Evolutionary conservation across 1,284 basidiomycete genomes (phyloP), one percentile per base, ranked within the genome.

Genomic region (Boletus semigastroideus): DNA sequence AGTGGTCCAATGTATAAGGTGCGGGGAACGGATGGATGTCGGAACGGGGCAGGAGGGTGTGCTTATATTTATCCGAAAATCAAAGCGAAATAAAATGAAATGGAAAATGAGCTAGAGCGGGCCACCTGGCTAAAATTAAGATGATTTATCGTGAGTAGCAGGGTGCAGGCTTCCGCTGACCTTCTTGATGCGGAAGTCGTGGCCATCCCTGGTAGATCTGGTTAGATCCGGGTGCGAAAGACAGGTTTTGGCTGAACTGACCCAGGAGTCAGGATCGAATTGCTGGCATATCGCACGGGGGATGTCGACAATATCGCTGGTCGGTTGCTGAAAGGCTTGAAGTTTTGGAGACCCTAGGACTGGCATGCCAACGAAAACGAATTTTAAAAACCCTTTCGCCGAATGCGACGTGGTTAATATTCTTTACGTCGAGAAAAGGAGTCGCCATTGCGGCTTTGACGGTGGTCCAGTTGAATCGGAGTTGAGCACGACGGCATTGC

Each of bases 61-160:
- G 43, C 49, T 41, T 53, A 54, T 69, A 71, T 71, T 67, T 67
- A 70, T 64, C 45, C 49, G 47, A 44, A 62, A 63, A 48, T 37
- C 19, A 42, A 45, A 40, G 30, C 27, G 36, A 48, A 48, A 48
- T 12, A 42, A 54, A 33, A 52, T 48, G 55, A 57, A 61, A 55
- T 52, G 42, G 44, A 49, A 56, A 52, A 53, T 54, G 46, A 48
- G 40, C 17, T 61, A 54, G 48, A 33, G 16, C 53, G 46, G 48
- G 40, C 19, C 59, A 54, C 46, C 42, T 57, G 61, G 46, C 53
- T 66, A 57, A 61, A 63, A 59, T 70, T 63, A 62, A 64, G 54
- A 52, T 52, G 54, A 44, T 39, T 39, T 52, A 52, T 64, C 58
- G 65, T 67, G 68, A 70, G 64, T 64, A 60, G 58, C 61, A 52